Base-by-base conservation (phyloP, 352 stramenopile genomes). In the Phytophthora fragariaefolia region DNA sequence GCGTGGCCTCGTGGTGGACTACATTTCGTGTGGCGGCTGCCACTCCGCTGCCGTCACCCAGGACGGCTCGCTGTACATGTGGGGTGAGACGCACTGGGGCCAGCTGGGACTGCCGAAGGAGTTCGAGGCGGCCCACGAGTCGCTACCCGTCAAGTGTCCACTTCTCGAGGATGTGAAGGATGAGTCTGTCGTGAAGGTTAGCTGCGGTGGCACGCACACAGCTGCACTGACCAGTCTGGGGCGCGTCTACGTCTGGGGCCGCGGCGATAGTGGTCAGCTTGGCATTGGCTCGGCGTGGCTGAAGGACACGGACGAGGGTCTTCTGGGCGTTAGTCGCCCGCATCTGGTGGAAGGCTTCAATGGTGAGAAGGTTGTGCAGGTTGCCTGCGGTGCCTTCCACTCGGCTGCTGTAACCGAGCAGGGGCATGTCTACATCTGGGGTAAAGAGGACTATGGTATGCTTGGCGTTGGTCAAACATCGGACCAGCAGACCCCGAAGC, bases 391-490 rank as follows among this genome's bases (percentile, higher is more conserved):
- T 26, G 87, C 87, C 9, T 95, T 95, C 69, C 87, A 95, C 72
- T 89, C 87, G 27, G 87, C 87, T 18, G 87, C 84, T 46, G 79
- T 95, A 48, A 93, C 83, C 2, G 82, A 88, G 8, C 74, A 80
- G 5, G 87, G 85, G 23, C 61, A 62, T 15, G 79, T 95, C 7
- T 95, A 85, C 78, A 89, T 92, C 43, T 95, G 87, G 87, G 83
- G 83, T 49, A 94, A 95, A 73, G 87, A 95, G 52, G 89, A 96
- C 70, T 93, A 93, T 55, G 89, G 89, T 36, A 95, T 96, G 88
- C 83, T 96, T 17, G 87, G 87, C 18, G 66, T 91, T 22, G 88
- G 89, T 7, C 86, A 95, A 61, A 88, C 83, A 8, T 81, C 80
- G 2, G 87, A 95, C 61, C 66, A 89, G 50, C 77, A 93, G 63